These are phyloP conservation scores for Acanthochlamys bracteata DNA, from an alignment of 106 monocot genomes.

Conservation along the genomic window DNA sequence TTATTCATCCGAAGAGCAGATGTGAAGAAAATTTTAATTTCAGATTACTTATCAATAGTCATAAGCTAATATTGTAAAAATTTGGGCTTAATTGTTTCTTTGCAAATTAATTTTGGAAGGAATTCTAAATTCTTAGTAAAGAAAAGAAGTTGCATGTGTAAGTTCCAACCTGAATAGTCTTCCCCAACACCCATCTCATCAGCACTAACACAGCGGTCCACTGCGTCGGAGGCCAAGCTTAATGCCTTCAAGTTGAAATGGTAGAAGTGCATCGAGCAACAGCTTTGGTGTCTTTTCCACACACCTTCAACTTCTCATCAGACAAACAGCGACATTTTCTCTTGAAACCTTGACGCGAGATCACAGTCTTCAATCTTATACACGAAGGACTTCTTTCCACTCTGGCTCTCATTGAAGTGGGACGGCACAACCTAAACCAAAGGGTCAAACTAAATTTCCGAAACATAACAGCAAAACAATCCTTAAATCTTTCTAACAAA, in stretches of 20 bases:
- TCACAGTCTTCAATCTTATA: slow-evolving; percentile 64
- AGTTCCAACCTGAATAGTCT: slow-evolving; percentile 71
- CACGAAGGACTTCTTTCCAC: slow-evolving; percentile 22
- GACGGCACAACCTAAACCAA: slow-evolving; percentile 25
- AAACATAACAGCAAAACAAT: too few species aligned
- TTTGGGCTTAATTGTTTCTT: too few species aligned
- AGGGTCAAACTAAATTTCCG: not conserved
- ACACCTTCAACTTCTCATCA: slow-evolving; percentile 58
- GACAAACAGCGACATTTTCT: slow-evolving; percentile 36
- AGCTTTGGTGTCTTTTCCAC: slow-evolving; percentile 39
- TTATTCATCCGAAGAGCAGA: too few species aligned
- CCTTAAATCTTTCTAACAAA: too few species aligned
- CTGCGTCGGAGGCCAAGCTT: slow-evolving; percentile 73
- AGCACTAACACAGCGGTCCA: slow-evolving; percentile 87
- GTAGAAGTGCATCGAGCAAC: slow-evolving; percentile 52
- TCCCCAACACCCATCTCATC: slow-evolving; percentile 99
- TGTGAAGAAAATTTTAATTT: too few species aligned
- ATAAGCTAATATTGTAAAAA: too few species aligned
- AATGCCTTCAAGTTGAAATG: slow-evolving; percentile 92
- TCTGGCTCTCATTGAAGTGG: slow-evolving; percentile 35
- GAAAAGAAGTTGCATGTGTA: too few species aligned
- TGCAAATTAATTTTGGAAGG: too few species aligned
- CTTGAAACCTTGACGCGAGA: slow-evolving; percentile 35
- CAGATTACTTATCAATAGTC: too few species aligned
- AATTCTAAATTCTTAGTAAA: too few species aligned